A percentile compares a stretch with the other conserved stretches of the same genome.
Conservation (phyloP, 352 stramenopile genomes). For the Pythium dissotocum region DNA sequence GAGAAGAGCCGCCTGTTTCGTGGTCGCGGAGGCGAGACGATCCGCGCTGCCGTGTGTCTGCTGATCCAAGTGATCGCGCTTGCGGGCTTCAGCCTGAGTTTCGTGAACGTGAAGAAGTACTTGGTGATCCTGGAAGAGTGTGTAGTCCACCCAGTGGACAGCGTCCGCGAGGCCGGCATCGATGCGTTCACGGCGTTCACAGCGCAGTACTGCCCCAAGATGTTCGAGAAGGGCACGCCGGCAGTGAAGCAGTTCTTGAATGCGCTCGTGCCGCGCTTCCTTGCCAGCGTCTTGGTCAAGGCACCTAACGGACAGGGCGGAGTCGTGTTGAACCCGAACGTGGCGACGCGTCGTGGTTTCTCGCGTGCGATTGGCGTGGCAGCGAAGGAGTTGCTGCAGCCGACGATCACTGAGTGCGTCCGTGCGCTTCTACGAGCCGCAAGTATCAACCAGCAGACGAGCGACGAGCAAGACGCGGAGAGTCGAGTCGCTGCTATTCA, state of each 20-base stretch:
- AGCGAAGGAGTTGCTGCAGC: constrained; percentile 39
- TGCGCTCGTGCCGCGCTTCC: constrained; percentile 58
- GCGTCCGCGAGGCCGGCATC: constrained; percentile 88
- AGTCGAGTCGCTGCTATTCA: constrained; percentile 94
- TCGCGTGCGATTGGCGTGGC: constrained; percentile 46
- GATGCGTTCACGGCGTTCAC: constrained; percentile 87
- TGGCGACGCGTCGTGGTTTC: constrained; percentile 89
- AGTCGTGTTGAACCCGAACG: constrained; percentile 70
- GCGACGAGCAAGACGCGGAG: constrained; percentile 91
- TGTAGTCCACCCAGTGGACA: constrained; percentile 93
- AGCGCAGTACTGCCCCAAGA: constrained; percentile 83
- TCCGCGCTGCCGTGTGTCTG: constrained; percentile 92
- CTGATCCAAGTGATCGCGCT: constrained; percentile 92
- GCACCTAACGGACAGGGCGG: constrained; percentile 1
- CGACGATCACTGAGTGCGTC: constrained; percentile 31
- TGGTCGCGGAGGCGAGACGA: constrained; percentile 95
- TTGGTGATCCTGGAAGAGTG: constrained; percentile 86
- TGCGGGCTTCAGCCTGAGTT: constrained; percentile 49
- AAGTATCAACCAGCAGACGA: constrained; percentile 43
- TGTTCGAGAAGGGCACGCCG: constrained; percentile 50
- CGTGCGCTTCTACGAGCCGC: constrained; percentile 45
- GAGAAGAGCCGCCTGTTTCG: constrained; percentile 96
- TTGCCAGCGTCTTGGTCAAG: constrained; percentile 46
- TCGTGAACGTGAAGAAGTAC: constrained; percentile 80
- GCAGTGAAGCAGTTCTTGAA: constrained; percentile 51